phyloP scores from a whole-genome alignment of 345 rosid species.

The Gossypium stocksii region DNA sequence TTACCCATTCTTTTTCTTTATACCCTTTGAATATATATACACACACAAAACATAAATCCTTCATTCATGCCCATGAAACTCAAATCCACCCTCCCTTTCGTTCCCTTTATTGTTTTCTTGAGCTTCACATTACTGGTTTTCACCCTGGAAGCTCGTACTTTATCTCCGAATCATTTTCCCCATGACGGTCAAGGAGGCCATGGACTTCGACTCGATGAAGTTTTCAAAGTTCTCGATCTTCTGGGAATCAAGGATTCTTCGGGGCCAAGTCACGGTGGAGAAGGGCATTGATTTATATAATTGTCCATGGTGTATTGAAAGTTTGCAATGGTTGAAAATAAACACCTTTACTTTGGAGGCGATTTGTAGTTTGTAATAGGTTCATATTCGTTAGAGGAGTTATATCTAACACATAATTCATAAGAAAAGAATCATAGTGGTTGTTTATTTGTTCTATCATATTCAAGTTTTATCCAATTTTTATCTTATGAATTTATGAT shows the following conservation, averaged over 20 bases:
- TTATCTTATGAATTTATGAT: too few relatives aligned
- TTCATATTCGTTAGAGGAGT: neutral
- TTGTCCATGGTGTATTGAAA: neutral
- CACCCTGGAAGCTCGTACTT: neutral
- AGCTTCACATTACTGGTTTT: neutral
- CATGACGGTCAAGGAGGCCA: neutral
- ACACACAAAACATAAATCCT: neutral
- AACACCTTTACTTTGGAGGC: neutral
- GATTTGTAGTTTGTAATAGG: neutral
- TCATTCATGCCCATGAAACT: neutral
- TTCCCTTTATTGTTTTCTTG: conserved; percentile 3
- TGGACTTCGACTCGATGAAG: neutral
- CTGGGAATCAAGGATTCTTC: conserved; percentile 5
- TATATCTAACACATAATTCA: neutral
- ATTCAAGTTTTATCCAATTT: too few relatives aligned
- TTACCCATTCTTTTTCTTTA: neutral
- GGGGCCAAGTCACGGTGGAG: neutral
- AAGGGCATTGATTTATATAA: neutral
- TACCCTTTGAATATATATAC: neutral
- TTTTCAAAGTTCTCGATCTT: neutral
- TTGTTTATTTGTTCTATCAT: too few relatives aligned
- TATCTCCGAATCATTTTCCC: neutral
- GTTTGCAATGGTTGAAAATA: neutral
- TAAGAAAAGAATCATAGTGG: too few relatives aligned
- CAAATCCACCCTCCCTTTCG: neutral